Percentiles rank a stretch among this genome's conserved stretches.
Conservation (phyloP, 192 early-diverging fungal species). For the Dissophora globulifera region DNA sequence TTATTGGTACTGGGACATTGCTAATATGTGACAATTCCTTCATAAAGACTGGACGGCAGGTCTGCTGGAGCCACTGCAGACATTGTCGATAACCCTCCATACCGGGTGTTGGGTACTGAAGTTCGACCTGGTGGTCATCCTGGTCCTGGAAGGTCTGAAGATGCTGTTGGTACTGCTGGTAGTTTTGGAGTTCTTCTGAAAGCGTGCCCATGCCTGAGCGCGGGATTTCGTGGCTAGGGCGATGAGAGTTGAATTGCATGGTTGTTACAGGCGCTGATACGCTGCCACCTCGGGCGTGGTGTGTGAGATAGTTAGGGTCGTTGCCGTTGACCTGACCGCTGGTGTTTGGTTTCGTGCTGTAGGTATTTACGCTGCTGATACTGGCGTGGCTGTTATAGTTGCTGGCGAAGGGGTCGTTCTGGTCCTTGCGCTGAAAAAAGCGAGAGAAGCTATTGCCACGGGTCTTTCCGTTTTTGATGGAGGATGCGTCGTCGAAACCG, state of each 20-base stretch:
- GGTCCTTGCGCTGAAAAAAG: neutral
- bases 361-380: no score
- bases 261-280: constrained; percentile 16
- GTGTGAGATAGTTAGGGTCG: constrained; percentile 1
- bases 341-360: no score
- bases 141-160: no score
- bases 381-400: neutral
- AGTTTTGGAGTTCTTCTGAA: constrained; percentile 5
- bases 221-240: constrained; percentile 7
- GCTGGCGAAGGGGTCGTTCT: neutral
- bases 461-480: constrained; percentile 13
- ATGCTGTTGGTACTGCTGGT: constrained; percentile 9
- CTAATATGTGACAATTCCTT: constrained; percentile 22
- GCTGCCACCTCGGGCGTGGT: constrained; percentile 11
- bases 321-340: no score
- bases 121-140: no score
- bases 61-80: constrained; percentile 45
- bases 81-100: constrained; percentile 29
- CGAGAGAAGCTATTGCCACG: constrained; percentile 1
- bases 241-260: neutral
- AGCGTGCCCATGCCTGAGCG: constrained; percentile 1
- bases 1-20: constrained; percentile 38
- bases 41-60: constrained; percentile 36
- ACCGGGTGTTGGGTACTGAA: constrained; percentile 2
- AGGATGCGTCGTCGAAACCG: neutral